Evolutionary conservation across 768 basidiomycete species (phyloP), one percentile per base, ranked within the genome.

Genomic region (Lentinus tigrinus): DNA sequence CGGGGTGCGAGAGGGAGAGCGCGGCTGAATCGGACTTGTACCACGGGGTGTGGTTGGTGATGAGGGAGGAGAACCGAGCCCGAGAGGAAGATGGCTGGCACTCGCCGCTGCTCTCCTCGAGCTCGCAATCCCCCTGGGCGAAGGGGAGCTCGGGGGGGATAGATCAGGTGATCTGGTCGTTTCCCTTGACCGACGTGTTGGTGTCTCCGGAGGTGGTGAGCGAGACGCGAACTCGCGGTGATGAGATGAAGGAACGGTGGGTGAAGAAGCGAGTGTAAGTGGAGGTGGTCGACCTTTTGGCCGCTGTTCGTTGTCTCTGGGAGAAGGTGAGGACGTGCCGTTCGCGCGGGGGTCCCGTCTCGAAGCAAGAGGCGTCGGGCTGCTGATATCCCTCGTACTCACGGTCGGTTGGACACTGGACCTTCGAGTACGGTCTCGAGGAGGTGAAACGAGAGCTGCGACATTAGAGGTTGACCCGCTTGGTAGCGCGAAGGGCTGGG

Each of bases 401-500:
- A 63, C 49, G 38, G 65, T 56, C 39, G 71, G 64, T 52, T 70
- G 70, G 60, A 66, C 68, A 44, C 72, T 80, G 34, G 76, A 67
- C 62, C 77, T 74, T 62, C 79, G 72, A 51, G 75, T 62, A 54
- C 78, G 76, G 24, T 78, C 78, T 54, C 77, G 77, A 23, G 76
- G 65, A 34, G 82, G 81, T 16, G 83, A 78, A n/a, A 73, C 73
- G 21, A 80, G 71, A 34, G 70, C 73, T 57, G 78, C 72, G 62
- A 74, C 76, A 58, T 73, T 74, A 39, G 82, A 78, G 19, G 81
- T 77, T 24, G 83, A 78, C 48, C 79, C 77, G 19, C 71, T 75
- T 57, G 80, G 74, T 19, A 81, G 69, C 54, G 76, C 73, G 47
- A 69, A 67, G 19, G 80, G 70, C 57, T 77, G 79, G 39, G 81